Conservation (phyloP, 306 rosid species). For the Leucaena leucocephala region DNA sequence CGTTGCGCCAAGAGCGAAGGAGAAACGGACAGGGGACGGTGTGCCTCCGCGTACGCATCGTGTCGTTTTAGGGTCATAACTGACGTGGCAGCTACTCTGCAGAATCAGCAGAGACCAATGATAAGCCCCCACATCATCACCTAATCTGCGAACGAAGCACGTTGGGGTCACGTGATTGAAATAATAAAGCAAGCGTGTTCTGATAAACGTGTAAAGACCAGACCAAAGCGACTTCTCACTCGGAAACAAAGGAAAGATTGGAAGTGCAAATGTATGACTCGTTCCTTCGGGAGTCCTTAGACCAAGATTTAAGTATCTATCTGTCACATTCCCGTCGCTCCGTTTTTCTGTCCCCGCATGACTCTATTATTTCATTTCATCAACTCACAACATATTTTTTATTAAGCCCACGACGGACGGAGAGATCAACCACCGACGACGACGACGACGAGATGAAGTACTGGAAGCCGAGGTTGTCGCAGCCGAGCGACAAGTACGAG, state of each 20-base stretch:
- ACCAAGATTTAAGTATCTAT: background rate
- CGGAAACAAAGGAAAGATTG: slow-evolving; percentile 22
- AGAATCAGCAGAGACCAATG: slow-evolving; percentile 16
- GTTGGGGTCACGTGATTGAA: slow-evolving; percentile 3
- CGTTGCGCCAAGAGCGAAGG: background rate
- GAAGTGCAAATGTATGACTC: slow-evolving; percentile 1
- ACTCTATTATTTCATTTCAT: slow-evolving; percentile 4
- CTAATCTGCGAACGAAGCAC: background rate
- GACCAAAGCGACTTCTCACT: slow-evolving; percentile 4
- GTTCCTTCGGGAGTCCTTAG: background rate
- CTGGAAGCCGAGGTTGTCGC: slow-evolving; percentile 46
- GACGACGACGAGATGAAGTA: slow-evolving; percentile 32
- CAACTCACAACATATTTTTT: background rate
- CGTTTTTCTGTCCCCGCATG: slow-evolving; percentile 30
- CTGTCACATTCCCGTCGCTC: slow-evolving; percentile 11
- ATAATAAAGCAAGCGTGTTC: slow-evolving; percentile 18
- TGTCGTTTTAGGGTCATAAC: background rate
- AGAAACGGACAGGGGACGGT: background rate
- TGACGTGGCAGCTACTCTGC: background rate
- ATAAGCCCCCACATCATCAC: slow-evolving; percentile 20
- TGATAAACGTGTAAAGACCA: slow-evolving; percentile 27
- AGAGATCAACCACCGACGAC: background rate
- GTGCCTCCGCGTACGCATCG: slow-evolving; percentile 16
- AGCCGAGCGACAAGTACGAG: slow-evolving; percentile 38
- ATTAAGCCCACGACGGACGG: background rate